Conservation (phyloP, 495 filamentous ascomycete genomes). For the Recurvomyces mirabilis region DNA sequence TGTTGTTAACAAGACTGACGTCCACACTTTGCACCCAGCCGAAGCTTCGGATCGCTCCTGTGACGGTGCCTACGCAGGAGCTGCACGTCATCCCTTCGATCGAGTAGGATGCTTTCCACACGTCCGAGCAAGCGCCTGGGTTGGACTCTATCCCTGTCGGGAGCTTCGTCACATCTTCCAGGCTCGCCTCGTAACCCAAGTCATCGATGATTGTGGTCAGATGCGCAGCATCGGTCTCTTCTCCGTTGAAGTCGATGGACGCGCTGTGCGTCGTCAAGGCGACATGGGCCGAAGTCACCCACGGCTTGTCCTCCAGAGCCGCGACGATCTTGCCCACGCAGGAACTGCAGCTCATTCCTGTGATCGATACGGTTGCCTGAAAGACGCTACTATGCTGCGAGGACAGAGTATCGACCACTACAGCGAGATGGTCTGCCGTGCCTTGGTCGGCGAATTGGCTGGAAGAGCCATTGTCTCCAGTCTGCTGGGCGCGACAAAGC, state of each 20-base stretch:
- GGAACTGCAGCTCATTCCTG: constrained; percentile 57
- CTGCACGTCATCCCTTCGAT: constrained; percentile 81
- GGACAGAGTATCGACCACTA: constrained; percentile 3
- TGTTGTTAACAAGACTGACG: constrained; percentile 65
- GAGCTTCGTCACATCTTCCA: constrained; percentile 37
- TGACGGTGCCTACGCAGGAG: constrained; percentile 58
- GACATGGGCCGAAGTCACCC: constrained; percentile 43
- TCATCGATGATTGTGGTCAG: constrained; percentile 44
- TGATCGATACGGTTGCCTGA: constrained; percentile 35
- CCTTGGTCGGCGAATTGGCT: not conserved
- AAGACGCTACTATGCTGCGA: not conserved
- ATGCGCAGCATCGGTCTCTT: constrained; percentile 26
- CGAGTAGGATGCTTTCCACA: constrained; percentile 46
- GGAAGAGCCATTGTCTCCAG: constrained; percentile 1
- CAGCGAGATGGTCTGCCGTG: not conserved
- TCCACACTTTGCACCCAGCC: constrained; percentile 52
- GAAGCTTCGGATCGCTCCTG: constrained; percentile 48
- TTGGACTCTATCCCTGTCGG: not conserved
- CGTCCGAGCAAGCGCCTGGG: not conserved
- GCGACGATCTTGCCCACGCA: constrained; percentile 46
- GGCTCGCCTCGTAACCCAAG: constrained; percentile 43
- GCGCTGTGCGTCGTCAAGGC: constrained; percentile 51
- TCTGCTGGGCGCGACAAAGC: constrained; percentile 1
- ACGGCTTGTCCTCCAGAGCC: constrained; percentile 40
- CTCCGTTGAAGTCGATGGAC: constrained; percentile 36